These are phyloP conservation scores for Populus euphratica DNA, from an alignment of 345 rosid genomes.

Conservation along the genomic window DNA sequence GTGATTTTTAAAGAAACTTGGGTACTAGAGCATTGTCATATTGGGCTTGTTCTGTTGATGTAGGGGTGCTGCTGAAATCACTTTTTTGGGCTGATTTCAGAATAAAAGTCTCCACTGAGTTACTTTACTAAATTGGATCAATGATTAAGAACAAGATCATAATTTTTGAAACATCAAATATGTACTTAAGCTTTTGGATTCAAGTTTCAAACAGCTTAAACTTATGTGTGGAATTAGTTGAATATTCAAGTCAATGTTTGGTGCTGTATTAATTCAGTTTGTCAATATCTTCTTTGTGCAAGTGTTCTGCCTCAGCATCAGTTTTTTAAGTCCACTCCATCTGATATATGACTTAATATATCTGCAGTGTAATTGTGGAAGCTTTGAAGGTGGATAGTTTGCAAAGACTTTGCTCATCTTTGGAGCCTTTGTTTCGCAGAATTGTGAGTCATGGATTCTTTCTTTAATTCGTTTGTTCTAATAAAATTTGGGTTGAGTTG, in stretches of 20 bases:
- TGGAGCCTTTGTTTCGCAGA: slow-evolving; percentile 93
- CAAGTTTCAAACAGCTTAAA: not conserved
- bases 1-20: not conserved
- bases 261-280: slow-evolving; percentile 1
- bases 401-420: slow-evolving; percentile 83
- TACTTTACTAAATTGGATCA: not conserved
- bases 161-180: not conserved
- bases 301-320: not conserved
- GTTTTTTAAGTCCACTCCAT: slow-evolving; percentile 12
- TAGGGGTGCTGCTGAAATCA: not conserved
- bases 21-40: not conserved
- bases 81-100: not conserved
- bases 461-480: not conserved
- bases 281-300: not conserved
- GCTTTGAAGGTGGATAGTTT: slow-evolving; percentile 91
- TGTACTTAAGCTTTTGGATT: not conserved
- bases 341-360: slow-evolving; percentile 16
- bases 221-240: not conserved
- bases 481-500: not conserved
- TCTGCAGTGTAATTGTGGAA: slow-evolving; percentile 84
- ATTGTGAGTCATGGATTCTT: slow-evolving; percentile 52
- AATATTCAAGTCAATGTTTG: not conserved
- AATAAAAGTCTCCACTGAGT: not conserved
- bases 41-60: not conserved
- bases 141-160: not conserved